Evolutionary conservation across 495 filamentous ascomycete genomes (phyloP).

Genomic region (Chlorociboria aeruginascens): DNA sequence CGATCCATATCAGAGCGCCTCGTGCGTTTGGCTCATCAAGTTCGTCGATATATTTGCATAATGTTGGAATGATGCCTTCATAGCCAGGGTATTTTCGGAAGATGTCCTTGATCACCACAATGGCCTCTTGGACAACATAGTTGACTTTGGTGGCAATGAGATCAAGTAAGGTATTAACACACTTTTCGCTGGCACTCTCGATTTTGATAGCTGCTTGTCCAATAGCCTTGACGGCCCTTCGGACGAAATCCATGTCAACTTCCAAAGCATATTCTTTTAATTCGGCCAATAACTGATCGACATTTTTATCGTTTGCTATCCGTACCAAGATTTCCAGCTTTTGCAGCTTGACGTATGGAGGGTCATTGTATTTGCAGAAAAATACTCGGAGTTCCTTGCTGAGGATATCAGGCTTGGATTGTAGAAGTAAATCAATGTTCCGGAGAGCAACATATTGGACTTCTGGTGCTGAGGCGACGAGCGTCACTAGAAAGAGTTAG

Average conservation of each 20-base stretch:
- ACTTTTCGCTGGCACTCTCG: conserved; percentile 83
- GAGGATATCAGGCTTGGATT: conserved; percentile 90
- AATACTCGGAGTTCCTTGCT: conserved; percentile 97
- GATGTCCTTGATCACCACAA: conserved; percentile 98
- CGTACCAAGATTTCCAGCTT: conserved; percentile 99
- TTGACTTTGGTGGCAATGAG: conserved; percentile 95
- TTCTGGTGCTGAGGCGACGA: conserved; percentile 90
- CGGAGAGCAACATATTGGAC: conserved; percentile 95
- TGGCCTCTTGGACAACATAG: conserved; percentile 96
- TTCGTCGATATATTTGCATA: conserved; percentile 95
- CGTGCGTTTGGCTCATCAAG: conserved; percentile 88
- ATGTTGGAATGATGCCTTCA: conserved; percentile 90
- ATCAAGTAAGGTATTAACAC: conserved; percentile 87
- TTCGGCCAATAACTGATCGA: conserved; percentile 87
- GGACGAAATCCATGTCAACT: conserved; percentile 98
- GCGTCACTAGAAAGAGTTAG: conserved; percentile 54
- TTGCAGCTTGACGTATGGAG: conserved; percentile 92
- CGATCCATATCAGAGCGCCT: conserved; percentile 94
- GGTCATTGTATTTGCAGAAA: conserved; percentile 99
- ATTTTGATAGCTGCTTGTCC: conserved; percentile 98
- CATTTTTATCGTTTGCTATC: conserved; percentile 95
- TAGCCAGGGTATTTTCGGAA: conserved; percentile 96
- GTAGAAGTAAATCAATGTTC: conserved; percentile 90
- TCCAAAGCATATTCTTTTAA: conserved; percentile 95
- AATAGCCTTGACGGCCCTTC: conserved; percentile 85